Conservation (phyloP, 371 early-diverging fungal species). For the Haplosporangium sp. region DNA sequence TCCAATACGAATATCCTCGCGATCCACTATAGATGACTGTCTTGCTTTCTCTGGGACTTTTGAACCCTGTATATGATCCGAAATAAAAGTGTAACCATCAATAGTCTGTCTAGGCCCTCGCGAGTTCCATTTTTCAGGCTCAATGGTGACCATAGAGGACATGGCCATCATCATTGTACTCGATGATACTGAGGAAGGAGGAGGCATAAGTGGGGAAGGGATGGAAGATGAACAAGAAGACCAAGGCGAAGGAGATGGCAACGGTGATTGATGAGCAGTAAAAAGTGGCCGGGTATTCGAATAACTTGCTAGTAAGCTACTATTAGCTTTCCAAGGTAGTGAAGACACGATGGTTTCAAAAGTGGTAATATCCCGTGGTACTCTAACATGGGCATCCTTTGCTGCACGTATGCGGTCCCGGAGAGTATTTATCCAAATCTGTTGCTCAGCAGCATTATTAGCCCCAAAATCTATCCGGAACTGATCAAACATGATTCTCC, state of each 20-base stretch:
- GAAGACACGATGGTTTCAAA: constrained; percentile 31
- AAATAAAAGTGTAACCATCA: not conserved
- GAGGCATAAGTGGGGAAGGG: constrained; percentile 44
- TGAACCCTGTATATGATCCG: not conserved
- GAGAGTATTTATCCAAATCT: constrained; percentile 34
- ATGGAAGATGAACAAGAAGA: constrained; percentile 33
- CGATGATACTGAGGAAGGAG: constrained; percentile 20
- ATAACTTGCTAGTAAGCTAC: not conserved
- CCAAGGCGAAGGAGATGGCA: constrained; percentile 34
- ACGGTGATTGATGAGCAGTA: constrained; percentile 19
- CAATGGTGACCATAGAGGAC: constrained; percentile 20
- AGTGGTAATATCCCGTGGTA: constrained; percentile 12
- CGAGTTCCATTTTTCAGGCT: constrained; percentile 35
- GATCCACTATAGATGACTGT: not conserved
- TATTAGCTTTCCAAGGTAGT: constrained; percentile 36
- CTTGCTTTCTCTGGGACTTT: not conserved
- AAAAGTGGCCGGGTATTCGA: constrained; percentile 5
- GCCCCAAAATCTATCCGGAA: constrained; percentile 48
- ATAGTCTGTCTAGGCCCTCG: not conserved
- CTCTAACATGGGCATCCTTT: constrained; percentile 22
- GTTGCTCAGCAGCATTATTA: constrained; percentile 25
- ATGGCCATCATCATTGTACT: constrained; percentile 44
- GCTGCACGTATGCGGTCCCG: constrained; percentile 34
- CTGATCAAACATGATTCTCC: constrained; percentile 45
- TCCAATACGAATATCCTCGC: constrained; percentile 6